A percentile compares a stretch with the other conserved stretches of the same genome.
Conservation (phyloP, 2,329 filamentous ascomycete species). For the Talaromyces funiculosus region DNA sequence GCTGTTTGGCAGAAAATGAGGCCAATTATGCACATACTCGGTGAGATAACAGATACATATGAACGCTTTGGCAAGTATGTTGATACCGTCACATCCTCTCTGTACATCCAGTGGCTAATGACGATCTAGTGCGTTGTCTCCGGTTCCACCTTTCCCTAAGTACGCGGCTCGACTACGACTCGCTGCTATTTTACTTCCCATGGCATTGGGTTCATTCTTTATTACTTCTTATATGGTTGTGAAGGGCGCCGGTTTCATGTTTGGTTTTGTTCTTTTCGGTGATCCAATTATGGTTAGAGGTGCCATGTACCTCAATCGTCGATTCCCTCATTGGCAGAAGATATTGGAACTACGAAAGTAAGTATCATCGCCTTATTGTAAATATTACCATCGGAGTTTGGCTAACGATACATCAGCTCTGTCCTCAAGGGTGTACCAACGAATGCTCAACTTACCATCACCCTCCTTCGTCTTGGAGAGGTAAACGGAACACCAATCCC, state of each 20-base stretch:
- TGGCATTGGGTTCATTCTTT: slow-evolving; percentile 50
- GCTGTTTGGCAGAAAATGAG: slow-evolving; percentile 72
- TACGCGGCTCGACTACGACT: slow-evolving; percentile 51
- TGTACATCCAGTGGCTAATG: neutral
- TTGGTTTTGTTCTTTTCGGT: slow-evolving; percentile 75
- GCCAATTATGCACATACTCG: slow-evolving; percentile 62
- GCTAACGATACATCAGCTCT: slow-evolving; percentile 43
- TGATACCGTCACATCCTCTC: neutral
- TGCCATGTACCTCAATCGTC: slow-evolving; percentile 44
- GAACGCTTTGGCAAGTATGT: slow-evolving; percentile 58
- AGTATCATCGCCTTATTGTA: neutral
- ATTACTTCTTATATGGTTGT: slow-evolving; percentile 55
- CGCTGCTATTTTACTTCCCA: slow-evolving; percentile 48
- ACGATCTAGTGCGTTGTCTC: slow-evolving; percentile 50
- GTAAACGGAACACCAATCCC: slow-evolving; percentile 73
- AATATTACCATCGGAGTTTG: neutral
- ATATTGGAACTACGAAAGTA: slow-evolving; percentile 65
- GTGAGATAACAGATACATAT: slow-evolving; percentile 57
- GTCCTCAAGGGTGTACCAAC: slow-evolving; percentile 77
- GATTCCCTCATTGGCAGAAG: slow-evolving; percentile 67
- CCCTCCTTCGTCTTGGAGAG: slow-evolving; percentile 74
- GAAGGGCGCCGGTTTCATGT: slow-evolving; percentile 60
- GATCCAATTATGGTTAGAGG: slow-evolving; percentile 64
- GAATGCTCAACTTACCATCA: slow-evolving; percentile 77
- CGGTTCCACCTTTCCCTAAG: slow-evolving; percentile 57